Evolutionary conservation across 495 filamentous ascomycete genomes (phyloP).

Genomic region (Glutinoglossum americanum): DNA sequence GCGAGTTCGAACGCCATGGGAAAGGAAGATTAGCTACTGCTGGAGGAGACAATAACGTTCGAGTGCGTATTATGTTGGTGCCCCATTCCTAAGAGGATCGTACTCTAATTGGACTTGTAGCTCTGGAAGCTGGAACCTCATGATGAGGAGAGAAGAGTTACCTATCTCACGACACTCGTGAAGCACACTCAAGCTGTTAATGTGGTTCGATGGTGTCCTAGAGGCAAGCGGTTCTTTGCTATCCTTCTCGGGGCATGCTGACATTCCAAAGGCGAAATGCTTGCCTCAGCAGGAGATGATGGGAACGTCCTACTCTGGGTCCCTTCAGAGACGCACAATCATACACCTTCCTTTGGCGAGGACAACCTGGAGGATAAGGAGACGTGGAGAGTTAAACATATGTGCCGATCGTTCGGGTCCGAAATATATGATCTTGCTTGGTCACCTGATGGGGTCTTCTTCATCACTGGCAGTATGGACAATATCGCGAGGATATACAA

Average conservation of each 20-base stretch:
- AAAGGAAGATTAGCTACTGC: constrained; percentile 84
- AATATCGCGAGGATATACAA: constrained; percentile 96
- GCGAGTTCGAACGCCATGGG: constrained; percentile 85
- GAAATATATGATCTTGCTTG: constrained; percentile 98
- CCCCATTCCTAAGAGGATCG: constrained; percentile 4
- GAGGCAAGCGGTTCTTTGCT: constrained; percentile 31
- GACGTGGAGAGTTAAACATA: constrained; percentile 88
- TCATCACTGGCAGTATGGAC: constrained; percentile 98
- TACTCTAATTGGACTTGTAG: constrained; percentile 20
- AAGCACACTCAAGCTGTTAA: constrained; percentile 97
- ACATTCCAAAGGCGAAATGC: constrained; percentile 49
- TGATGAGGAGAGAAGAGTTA: constrained; percentile 71
- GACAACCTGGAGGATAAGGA: constrained; percentile 86
- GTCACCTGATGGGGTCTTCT: constrained; percentile 89
- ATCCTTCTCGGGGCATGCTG: constrained; percentile 7
- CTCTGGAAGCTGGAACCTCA: constrained; percentile 76
- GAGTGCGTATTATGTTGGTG: constrained; percentile 34
- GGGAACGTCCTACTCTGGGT: constrained; percentile 94
- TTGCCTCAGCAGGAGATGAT: constrained; percentile 90
- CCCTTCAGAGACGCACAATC: constrained; percentile 50
- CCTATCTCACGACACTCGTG: constrained; percentile 72
- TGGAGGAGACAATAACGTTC: constrained; percentile 92
- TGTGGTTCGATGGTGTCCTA: constrained; percentile 86
- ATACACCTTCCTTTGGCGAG: constrained; percentile 47
- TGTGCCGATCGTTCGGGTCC: constrained; percentile 78